Evolutionary conservation across 73 alveolate species (phyloP).

Genomic region (Breviolum minutum): DNA sequence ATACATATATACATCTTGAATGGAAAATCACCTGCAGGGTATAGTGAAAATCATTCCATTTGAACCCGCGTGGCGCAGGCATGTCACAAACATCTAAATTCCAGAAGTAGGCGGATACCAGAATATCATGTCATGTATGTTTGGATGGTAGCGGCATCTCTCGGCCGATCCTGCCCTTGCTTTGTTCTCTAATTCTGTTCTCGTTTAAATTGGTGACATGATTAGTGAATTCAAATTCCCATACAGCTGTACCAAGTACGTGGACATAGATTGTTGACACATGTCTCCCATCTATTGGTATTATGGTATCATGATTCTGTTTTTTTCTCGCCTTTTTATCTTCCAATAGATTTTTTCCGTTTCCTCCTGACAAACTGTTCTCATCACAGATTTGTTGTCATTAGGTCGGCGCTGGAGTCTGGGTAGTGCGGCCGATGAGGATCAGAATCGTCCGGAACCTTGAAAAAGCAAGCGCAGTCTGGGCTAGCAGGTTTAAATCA

Average conservation of each 20-base stretch:
- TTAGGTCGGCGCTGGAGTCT: constrained; percentile 85
- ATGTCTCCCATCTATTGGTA: background rate
- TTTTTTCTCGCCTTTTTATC: background rate
- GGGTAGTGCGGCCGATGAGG: constrained; percentile 31
- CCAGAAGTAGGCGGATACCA: no score
- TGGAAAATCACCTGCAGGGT: no score
- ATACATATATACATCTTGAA: no score
- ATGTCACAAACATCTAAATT: no score
- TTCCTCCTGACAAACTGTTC: background rate
- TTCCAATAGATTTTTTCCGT: background rate
- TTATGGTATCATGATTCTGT: background rate
- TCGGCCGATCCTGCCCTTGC: no score
- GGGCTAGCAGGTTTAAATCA: background rate
- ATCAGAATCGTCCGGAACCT: background rate
- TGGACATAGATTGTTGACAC: background rate
- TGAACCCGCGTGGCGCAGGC: no score
- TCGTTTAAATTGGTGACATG: no score
- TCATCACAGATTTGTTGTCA: background rate
- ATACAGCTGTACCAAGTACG: background rate
- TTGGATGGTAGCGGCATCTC: no score
- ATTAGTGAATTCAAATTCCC: background rate
- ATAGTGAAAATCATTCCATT: no score
- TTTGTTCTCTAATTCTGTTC: no score
- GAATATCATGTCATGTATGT: no score
- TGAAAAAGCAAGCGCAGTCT: background rate